phyloP scores from a whole-genome alignment of 2,329 filamentous ascomycete species.

The Aureobasidium uvarum region DNA sequence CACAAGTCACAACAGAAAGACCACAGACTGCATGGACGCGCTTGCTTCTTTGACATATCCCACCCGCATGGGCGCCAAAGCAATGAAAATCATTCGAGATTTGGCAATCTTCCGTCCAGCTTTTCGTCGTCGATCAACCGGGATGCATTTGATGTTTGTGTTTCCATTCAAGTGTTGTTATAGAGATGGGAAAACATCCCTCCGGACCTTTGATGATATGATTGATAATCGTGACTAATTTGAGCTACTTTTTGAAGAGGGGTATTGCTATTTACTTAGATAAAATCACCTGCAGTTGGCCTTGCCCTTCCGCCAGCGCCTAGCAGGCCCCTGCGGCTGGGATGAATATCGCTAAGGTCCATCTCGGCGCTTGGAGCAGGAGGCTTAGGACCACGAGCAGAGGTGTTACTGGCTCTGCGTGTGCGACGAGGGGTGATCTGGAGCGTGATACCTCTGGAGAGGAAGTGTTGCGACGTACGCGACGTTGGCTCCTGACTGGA shows the following conservation, averaged over 20 bases:
- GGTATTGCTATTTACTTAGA: constrained; percentile 24
- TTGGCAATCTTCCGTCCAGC: constrained; percentile 6
- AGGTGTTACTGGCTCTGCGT: constrained; percentile 12
- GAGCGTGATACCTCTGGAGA: constrained; percentile 22
- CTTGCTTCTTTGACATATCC: background rate
- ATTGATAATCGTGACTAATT: constrained; percentile 1
- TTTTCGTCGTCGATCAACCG: background rate
- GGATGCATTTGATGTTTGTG: background rate
- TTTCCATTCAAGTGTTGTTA: background rate
- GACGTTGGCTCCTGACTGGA: constrained; percentile 14
- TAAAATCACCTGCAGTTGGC: constrained; percentile 25
- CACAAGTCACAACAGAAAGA: background rate
- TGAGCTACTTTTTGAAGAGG: background rate
- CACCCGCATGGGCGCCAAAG: constrained; percentile 16
- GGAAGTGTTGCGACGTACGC: constrained; percentile 20
- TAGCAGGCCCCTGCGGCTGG: constrained; percentile 38
- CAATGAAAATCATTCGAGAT: constrained; percentile 20
- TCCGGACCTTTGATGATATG: background rate
- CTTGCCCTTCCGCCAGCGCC: constrained; percentile 30
- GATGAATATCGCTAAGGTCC: constrained; percentile 40
- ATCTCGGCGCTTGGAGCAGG: constrained; percentile 26
- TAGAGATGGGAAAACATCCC: background rate
- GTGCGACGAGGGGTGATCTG: constrained; percentile 20
- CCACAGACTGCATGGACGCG: constrained; percentile 20
- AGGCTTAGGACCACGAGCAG: constrained; percentile 10